Conservation (phyloP, 352 stramenopile species). For the Phytophthora palmivora region DNA sequence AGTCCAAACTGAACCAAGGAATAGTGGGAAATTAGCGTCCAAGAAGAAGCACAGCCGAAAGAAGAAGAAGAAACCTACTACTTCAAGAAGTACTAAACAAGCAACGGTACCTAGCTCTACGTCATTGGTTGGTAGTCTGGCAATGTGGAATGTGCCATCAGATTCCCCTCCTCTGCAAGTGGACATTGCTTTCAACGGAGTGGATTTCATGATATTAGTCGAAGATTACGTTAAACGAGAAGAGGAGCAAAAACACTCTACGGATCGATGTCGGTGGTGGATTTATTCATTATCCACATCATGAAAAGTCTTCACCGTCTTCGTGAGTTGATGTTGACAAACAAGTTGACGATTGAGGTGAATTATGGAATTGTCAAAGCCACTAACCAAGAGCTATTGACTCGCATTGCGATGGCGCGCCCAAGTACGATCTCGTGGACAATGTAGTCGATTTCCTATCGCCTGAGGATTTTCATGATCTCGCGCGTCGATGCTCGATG, state of each 20-base stretch:
- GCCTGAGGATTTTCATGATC: slow-evolving; percentile 35
- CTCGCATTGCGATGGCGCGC: slow-evolving; percentile 27
- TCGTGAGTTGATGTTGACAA: slow-evolving; percentile 14
- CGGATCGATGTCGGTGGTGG: slow-evolving; percentile 22
- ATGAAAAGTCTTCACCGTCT: slow-evolving; percentile 27
- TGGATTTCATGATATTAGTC: slow-evolving; percentile 22
- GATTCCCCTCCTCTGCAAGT: slow-evolving; percentile 13
- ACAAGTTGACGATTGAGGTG: slow-evolving; percentile 31
- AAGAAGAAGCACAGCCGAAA: slow-evolving; percentile 21
- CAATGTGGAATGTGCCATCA: slow-evolving; percentile 35
- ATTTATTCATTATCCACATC: slow-evolving; percentile 37
- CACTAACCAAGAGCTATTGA: slow-evolving; percentile 13
- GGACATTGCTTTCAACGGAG: slow-evolving; percentile 26
- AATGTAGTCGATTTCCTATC: slow-evolving; percentile 29
- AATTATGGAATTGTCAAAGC: slow-evolving; percentile 34
- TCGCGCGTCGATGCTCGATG: slow-evolving; percentile 33
- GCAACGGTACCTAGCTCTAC: background rate
- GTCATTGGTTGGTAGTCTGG: slow-evolving; percentile 23
- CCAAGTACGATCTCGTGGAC: slow-evolving; percentile 37
- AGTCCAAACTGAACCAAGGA: background rate
- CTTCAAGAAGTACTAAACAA: no score
- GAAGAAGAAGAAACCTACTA: slow-evolving; percentile 4
- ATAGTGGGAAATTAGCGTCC: background rate
- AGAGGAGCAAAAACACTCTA: slow-evolving; percentile 2
- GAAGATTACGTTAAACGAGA: slow-evolving; percentile 11